Conservation (phyloP, 305 asterid species). For the Ilex paraguariensis region DNA sequence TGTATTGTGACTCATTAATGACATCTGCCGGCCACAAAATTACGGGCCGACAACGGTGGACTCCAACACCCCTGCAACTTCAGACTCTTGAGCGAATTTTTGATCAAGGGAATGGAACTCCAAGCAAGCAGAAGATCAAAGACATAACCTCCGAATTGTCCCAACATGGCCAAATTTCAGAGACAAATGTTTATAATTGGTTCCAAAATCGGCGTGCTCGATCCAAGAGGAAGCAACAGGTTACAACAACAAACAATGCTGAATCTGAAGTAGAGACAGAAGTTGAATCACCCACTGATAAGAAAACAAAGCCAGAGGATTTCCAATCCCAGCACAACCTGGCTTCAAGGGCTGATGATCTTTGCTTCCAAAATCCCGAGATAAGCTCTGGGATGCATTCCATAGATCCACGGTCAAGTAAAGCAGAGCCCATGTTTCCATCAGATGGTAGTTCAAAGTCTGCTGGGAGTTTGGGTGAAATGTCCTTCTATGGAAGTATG, state of each 20-base stretch:
- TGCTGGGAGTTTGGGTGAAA: conserved; percentile 51
- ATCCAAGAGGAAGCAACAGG: conserved; percentile 90
- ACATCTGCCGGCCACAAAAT: conserved; percentile 76
- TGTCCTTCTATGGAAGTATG: conserved; percentile 69
- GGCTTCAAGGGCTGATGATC: conserved; percentile 49
- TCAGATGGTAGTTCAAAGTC: conserved; percentile 64
- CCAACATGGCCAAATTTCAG: conserved; percentile 95
- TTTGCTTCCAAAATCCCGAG: conserved; percentile 55
- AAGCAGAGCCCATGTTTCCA: conserved; percentile 62
- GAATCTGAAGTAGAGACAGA: conserved; percentile 88
- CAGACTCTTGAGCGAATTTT: conserved; percentile 85
- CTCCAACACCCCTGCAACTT: conserved; percentile 92
- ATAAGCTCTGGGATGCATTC: conserved; percentile 41
- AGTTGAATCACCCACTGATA: conserved; percentile 78
- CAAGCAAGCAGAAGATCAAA: conserved; percentile 91
- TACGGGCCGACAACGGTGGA: conserved; percentile 95
- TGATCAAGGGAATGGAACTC: conserved; percentile 93
- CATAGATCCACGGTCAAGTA: conserved; percentile 42
- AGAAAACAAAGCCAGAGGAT: conserved; percentile 71
- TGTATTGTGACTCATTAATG: conserved; percentile 66
- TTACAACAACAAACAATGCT: conserved; percentile 40
- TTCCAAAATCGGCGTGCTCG: conserved; percentile 98
- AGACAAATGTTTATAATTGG: conserved; percentile 97
- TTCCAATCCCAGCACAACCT: conserved; percentile 45
- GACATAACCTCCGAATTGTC: conserved; percentile 81